phyloP scores from a whole-genome alignment of 495 filamentous ascomycete species.

The Podospora conica region DNA sequence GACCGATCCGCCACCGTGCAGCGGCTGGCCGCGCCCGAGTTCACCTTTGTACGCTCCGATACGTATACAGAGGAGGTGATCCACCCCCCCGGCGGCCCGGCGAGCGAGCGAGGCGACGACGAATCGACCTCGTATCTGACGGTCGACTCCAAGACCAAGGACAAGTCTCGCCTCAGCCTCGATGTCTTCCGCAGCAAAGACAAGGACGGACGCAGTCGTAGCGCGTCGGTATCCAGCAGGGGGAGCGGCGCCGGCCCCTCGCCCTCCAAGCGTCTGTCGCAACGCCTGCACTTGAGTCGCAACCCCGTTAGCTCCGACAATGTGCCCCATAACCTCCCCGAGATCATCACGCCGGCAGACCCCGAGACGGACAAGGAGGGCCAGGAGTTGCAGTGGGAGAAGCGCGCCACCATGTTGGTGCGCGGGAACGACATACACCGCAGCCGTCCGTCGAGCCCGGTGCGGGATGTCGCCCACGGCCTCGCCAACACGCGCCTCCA shows the following conservation, averaged over 20 bases:
- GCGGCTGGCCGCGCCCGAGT: conserved; percentile 51
- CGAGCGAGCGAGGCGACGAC: conserved; percentile 7
- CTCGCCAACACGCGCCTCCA: conserved; percentile 22
- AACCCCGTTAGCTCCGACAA: conserved; percentile 59
- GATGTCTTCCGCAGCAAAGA: conserved; percentile 29
- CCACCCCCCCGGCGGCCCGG: conserved; percentile 47
- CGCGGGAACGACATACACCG: conserved; percentile 51
- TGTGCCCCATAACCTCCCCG: conserved; percentile 73
- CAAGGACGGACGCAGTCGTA: conserved; percentile 42
- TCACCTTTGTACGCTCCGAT: conserved; percentile 80
- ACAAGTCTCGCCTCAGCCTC: conserved; percentile 22
- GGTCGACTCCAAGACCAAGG: conserved; percentile 24
- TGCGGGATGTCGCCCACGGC: conserved; percentile 17
- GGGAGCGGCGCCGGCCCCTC: conserved; percentile 26
- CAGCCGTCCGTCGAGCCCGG: conserved; percentile 34
- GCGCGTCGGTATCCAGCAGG: conserved; percentile 38
- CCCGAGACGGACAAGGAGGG: conserved; percentile 39
- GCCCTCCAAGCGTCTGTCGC: conserved; percentile 50
- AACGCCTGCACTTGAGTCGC: conserved; percentile 62
- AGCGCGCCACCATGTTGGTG: conserved; percentile 79
- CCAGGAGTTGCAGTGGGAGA: conserved; percentile 64
- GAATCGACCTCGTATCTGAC: conserved; percentile 27
- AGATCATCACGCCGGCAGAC: conserved; percentile 49
- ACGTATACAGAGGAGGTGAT: conserved; percentile 75
- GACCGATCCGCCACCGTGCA: conserved; percentile 22